Evolutionary conservation across 371 early-diverging fungal species (phyloP), one percentile per base, ranked within the genome.

Genomic region (Mucor saturninus): DNA sequence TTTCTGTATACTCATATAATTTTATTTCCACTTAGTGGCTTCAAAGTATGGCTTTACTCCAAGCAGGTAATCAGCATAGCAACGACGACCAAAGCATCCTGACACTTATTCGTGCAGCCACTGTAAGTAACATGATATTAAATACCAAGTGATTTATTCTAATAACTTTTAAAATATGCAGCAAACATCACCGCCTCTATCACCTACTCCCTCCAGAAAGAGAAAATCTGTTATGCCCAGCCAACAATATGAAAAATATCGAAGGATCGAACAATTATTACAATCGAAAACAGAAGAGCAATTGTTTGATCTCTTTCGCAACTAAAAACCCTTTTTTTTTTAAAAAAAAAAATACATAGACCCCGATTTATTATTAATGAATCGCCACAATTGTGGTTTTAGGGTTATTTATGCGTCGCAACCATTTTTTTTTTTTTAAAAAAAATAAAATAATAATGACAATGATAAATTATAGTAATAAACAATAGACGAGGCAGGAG

Each of bases 221-320:
- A 38, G 42, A 32, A 53, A 50, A 28, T n/a, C 14, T 4, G 13
- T 13, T 4, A 10, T 42, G 4, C 14, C 10, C 43, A 42, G 43
- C 10, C 10, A 10, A 13, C 40, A 32, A 32, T 50, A 51, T n/a
- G 42, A 61, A 39, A 62, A 58, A 53, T 62, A 49, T 40, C 43
- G 52, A 48, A 55, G 50, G 21, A 67, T 67, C 46, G 62, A 52
- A 46, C 32, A 58, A 30, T 32, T 67, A 38, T 51, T 67, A 39
- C 56, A 56, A 45, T 13, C 50, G 30, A 67, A 62, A 48, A 57
- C 54, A 5, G 67, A 67, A 30, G 29, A 67, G 3, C 43, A 42
- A 42, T 11, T 42, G 43, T 42, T 53, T 35, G 35, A 35, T 35
- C 35, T 35, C 35, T 35, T 35, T 35, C 35, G 35, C 8, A 35